These are phyloP conservation scores for Calycina herbarum DNA, from an alignment of 2,329 filamentous ascomycete species.

Conservation along the genomic window DNA sequence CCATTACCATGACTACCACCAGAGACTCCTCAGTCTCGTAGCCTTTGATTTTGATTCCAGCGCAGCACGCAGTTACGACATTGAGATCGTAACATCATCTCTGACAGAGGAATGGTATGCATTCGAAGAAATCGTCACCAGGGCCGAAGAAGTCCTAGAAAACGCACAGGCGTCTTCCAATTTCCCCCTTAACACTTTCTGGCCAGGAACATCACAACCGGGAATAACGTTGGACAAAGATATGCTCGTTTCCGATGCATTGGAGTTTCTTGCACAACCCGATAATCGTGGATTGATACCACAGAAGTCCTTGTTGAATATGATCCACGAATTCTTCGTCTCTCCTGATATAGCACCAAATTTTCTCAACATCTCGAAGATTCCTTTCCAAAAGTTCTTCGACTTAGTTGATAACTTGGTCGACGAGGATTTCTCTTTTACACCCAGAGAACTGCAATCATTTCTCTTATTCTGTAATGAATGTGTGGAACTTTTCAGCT, in stretches of 20 bases:
- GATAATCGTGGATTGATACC: constrained; percentile 1
- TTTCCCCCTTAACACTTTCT: not conserved
- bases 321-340: constrained; percentile 12
- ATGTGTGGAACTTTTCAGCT: constrained; percentile 2
- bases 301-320: not conserved
- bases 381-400: not conserved
- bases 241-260: not conserved
- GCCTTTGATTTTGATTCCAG: not conserved
- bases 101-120: not conserved
- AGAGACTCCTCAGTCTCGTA: not conserved
- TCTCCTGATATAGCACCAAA: constrained; percentile 13
- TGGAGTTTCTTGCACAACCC: not conserved
- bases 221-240: not conserved
- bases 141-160: not conserved
- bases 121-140: not conserved
- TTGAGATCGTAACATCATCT: not conserved
- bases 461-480: constrained; percentile 10
- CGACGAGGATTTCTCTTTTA: constrained; percentile 6
- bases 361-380: constrained; percentile 7
- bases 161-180: not conserved
- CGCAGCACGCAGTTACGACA: not conserved
- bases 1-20: not conserved
- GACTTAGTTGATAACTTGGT: constrained; percentile 1
- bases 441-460: constrained; percentile 8
- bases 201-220: not conserved